Evolutionary conservation across 2,329 filamentous ascomycete genomes (phyloP).

Genomic region (Aspergillus costaricaensis): DNA sequence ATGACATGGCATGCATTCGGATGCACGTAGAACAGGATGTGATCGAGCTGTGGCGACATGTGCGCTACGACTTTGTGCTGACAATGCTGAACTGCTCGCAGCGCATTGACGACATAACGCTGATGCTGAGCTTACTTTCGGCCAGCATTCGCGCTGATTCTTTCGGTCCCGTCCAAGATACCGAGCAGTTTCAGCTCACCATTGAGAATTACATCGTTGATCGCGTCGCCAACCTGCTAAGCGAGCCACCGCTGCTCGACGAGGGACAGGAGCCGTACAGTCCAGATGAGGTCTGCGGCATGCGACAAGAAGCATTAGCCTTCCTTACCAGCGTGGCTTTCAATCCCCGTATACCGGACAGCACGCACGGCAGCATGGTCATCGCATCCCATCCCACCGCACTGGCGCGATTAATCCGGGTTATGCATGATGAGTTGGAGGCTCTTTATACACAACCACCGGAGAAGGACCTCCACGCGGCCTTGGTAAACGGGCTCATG

Average conservation of each 20-base stretch:
- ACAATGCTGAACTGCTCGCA: conserved; percentile 61
- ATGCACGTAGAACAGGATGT: conserved; percentile 45
- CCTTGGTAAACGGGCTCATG: conserved; percentile 61
- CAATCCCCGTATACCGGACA: conserved; percentile 59
- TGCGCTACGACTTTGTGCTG: conserved; percentile 59
- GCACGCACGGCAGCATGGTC: conserved; percentile 59
- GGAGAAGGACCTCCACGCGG: conserved; percentile 49
- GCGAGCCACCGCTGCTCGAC: conserved; percentile 52
- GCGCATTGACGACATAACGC: conserved; percentile 56
- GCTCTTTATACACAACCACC: conserved; percentile 57
- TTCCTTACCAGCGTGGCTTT: conserved; percentile 47
- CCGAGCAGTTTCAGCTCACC: conserved; percentile 41
- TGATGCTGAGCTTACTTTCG: conserved; percentile 57
- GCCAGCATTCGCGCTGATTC: conserved; percentile 56
- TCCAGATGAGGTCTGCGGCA: conserved; percentile 40
- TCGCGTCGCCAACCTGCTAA: conserved; percentile 59
- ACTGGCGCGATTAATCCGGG: conserved; percentile 73
- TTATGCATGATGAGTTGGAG: conserved; percentile 72
- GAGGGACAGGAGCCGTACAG: conserved; percentile 46
- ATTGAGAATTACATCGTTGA: conserved; percentile 55
- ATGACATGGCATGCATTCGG: conserved; percentile 53
- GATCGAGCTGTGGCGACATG: conserved; percentile 56
- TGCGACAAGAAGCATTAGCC: conserved; percentile 48
- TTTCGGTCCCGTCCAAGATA: conserved; percentile 56
- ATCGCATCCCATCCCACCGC: conserved; percentile 69